These are phyloP conservation scores for Pseudogymnoascus sp. DNA, from an alignment of 2,329 filamentous ascomycete species.

Conservation along the genomic window DNA sequence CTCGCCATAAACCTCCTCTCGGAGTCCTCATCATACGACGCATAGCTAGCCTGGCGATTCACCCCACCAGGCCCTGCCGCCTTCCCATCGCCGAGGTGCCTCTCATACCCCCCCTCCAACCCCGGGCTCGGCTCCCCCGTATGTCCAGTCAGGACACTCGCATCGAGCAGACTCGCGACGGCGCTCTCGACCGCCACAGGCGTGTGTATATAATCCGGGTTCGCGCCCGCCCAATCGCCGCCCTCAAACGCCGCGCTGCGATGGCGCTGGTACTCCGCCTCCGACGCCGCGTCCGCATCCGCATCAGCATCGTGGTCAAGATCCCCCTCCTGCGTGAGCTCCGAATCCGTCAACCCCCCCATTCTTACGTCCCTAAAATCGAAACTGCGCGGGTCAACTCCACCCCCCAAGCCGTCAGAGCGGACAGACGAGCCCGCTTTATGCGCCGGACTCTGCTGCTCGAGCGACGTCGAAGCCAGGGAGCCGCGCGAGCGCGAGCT, in stretches of 20 bases:
- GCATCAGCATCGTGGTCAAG: background rate
- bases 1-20: conserved; percentile 28
- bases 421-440: conserved; percentile 46
- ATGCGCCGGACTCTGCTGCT: conserved; percentile 31
- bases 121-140: conserved; percentile 40
- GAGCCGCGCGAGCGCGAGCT: conserved; percentile 54
- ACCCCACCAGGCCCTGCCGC: conserved; percentile 14
- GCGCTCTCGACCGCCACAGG: conserved; percentile 74
- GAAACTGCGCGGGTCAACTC: conserved; percentile 25
- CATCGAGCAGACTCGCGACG: conserved; percentile 78
- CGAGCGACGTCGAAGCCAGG: conserved; percentile 43
- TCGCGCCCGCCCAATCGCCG: conserved; percentile 50
- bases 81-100: conserved; percentile 8
- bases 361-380: conserved; percentile 28
- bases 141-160: conserved; percentile 62
- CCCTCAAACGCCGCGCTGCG: conserved; percentile 45
- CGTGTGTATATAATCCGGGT: conserved; percentile 60
- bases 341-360: conserved; percentile 33
- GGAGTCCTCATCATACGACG: conserved; percentile 29
- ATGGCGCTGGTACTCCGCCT: conserved; percentile 31
- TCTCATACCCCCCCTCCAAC: conserved; percentile 31
- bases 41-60: conserved; percentile 26
- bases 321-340: conserved; percentile 34
- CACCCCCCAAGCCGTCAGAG: conserved; percentile 24
- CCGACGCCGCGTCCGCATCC: conserved; percentile 25